Percentiles rank a stretch among this genome's conserved stretches.
Evolutionary conservation across 2,329 filamentous ascomycete genomes (phyloP).

Genomic region (Claviceps spartinae): DNA sequence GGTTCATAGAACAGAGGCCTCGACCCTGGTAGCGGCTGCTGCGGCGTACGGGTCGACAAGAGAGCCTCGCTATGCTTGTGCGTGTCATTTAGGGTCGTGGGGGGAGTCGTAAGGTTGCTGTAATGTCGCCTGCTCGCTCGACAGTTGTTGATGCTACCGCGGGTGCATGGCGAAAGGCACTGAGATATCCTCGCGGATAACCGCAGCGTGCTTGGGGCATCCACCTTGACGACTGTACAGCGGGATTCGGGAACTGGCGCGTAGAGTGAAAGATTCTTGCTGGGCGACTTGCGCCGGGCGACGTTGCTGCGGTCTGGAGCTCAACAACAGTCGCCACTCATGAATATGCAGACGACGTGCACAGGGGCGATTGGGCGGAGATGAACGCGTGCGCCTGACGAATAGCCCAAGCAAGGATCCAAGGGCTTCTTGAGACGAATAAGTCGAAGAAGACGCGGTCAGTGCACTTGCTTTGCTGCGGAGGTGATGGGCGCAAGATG

Average conservation of each 20-base stretch:
- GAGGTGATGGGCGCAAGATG: too few species aligned
- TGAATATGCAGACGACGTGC: too few species aligned
- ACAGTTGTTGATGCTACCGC: constrained; percentile 24
- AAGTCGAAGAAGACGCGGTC: too few species aligned
- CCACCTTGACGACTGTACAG: constrained; percentile 18
- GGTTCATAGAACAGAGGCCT: constrained; percentile 19
- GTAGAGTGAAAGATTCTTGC: not conserved
- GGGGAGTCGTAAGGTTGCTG: constrained; percentile 16
- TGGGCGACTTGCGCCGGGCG: not conserved
- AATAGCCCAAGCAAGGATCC: too few species aligned
- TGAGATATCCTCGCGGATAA: constrained; percentile 29
- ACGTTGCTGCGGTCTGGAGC: not conserved
- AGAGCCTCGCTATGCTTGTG: constrained; percentile 12
- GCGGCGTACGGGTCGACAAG: constrained; percentile 10
- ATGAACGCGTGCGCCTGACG: too few species aligned
- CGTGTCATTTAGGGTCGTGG: constrained; percentile 11
- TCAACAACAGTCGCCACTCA: not conserved
- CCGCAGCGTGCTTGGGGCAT: constrained; percentile 26
- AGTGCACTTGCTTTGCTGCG: too few species aligned
- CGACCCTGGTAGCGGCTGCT: constrained; percentile 5
- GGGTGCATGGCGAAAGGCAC: constrained; percentile 24
- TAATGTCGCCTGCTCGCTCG: constrained; percentile 24
- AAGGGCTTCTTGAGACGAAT: too few species aligned
- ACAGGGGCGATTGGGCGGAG: too few species aligned
- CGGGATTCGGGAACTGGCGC: not conserved